phyloP scores from a whole-genome alignment of 306 rosid species.

The Urtica urens region DNA sequence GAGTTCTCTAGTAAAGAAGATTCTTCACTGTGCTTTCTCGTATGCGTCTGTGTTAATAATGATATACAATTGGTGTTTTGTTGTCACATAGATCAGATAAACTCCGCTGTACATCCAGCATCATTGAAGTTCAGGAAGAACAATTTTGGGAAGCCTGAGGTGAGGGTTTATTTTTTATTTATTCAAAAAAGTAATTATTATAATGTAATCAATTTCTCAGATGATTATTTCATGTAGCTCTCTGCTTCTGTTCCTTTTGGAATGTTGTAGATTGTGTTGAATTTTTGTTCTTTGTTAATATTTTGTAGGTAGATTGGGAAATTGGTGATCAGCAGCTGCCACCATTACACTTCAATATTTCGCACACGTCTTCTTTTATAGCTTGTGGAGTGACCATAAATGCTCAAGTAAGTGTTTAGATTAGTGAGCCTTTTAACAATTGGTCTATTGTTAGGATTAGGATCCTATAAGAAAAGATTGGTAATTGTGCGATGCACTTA shows the following conservation, averaged over 20 bases:
- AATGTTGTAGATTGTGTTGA: no score
- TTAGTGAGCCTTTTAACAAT: no score
- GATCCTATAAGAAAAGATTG: no score
- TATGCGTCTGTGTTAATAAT: no score
- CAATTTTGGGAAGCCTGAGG: slow-evolving; percentile 80
- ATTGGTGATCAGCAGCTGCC: slow-evolving; percentile 43
- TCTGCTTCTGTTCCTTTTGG: no score
- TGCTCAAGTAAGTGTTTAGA: slow-evolving; percentile 46
- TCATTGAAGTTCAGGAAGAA: slow-evolving; percentile 63
- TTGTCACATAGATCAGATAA: slow-evolving; percentile 54
- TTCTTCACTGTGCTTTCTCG: background rate
- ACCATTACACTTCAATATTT: slow-evolving; percentile 79
- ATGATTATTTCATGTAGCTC: no score
- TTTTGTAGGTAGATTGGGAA: slow-evolving; percentile 54
- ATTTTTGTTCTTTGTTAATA: slow-evolving; percentile 4
- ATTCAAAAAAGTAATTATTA: background rate
- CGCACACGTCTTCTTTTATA: slow-evolving; percentile 75
- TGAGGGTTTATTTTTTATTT: slow-evolving; percentile 20
- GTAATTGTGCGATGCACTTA: no score
- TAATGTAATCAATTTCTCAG: no score
- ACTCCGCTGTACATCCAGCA: slow-evolving; percentile 47
- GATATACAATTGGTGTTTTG: slow-evolving; percentile 25
- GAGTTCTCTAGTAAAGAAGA: background rate
- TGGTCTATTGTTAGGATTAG: no score
- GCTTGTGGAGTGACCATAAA: slow-evolving; percentile 79